Conservation (phyloP, 306 rosid genomes). For the Senna siamea region DNA sequence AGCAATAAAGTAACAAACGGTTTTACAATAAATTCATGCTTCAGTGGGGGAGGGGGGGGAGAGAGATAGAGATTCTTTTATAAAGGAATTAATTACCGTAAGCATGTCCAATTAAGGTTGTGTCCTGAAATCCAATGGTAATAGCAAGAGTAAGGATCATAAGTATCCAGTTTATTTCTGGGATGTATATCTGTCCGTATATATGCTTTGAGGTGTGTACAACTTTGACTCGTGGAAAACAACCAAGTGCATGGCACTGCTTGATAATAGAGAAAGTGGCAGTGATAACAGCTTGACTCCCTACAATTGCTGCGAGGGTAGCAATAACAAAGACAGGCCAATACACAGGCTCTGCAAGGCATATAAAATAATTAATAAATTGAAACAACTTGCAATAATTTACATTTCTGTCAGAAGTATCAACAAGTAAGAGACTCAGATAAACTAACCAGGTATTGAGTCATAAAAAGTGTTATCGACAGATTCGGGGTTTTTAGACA, state of each 20-base stretch:
- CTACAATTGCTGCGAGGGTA: slow-evolving; percentile 78
- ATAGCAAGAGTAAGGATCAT: slow-evolving; percentile 82
- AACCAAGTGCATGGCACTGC: slow-evolving; percentile 87
- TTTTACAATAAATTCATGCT: background rate
- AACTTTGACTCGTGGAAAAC: slow-evolving; percentile 79
- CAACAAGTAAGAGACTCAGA: slow-evolving; percentile 26
- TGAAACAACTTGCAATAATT: slow-evolving; percentile 15
- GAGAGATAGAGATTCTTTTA: background rate
- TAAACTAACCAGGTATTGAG: slow-evolving; percentile 77
- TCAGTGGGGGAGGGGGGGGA: background rate
- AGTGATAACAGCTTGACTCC: slow-evolving; percentile 84
- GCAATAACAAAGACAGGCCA: slow-evolving; percentile 86
- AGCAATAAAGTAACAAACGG: background rate
- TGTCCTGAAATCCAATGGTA: slow-evolving; percentile 82
- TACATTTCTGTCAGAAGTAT: slow-evolving; percentile 24
- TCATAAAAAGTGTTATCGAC: slow-evolving; percentile 62
- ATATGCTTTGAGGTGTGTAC: slow-evolving; percentile 79
- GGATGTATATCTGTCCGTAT: slow-evolving; percentile 85
- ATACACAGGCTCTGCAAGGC: slow-evolving; percentile 58
- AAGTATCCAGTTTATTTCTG: slow-evolving; percentile 90
- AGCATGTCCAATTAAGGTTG: slow-evolving; percentile 77
- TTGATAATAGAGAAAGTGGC: slow-evolving; percentile 89
- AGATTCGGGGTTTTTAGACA: slow-evolving; percentile 57
- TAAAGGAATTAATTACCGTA: slow-evolving; percentile 55
- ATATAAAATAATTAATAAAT: slow-evolving; percentile 30